Evolutionary conservation across 306 rosid species (phyloP), one percentile per base, ranked within the genome.

Genomic region (Abrus precatorius): DNA sequence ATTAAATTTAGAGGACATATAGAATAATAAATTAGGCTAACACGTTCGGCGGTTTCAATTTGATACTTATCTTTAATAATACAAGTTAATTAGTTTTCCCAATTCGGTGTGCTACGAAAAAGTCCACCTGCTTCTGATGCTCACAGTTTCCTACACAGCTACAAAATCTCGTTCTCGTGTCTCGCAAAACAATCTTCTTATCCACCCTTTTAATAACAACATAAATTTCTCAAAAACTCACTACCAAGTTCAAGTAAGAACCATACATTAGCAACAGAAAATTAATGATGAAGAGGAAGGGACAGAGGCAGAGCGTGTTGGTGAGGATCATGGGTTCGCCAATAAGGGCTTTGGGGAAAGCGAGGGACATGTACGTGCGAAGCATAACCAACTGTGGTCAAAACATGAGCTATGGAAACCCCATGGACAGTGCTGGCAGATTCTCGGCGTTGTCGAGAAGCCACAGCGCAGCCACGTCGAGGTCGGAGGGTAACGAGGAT

Each of bases 311-410:
- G 75, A 93, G 32, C 84, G 67, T 6, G 73, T 80, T 91, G 30
- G 20, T 86, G 61, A 72, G 89, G 71, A 79, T 93, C 69, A 75
- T 91, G 3, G 76, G 74, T 2, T 74, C 84, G 0, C 97, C 97
- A 10, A 40, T 93, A 9, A 84, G 86, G 73, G 88, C 65, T 5
- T 53, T 93, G 7, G 60, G 73, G 6, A 91, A 86, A 70, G 97
- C 91, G 14, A 84, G 78, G 61, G 97, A 93, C 76, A 75, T 88
- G 4, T 93, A 93, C 70, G 87, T 93, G 29, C 12, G 90, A 12
- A 82, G 93, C 91, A 90, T 93, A 69, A 90, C 90, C 0, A 82
- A 49, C 1, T 85, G 89, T 32, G 90, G 84, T 0, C 63, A 84
- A 1, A 74, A 1, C 30, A 27, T 87, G 36, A 70, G 60, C 9